phyloP scores from a whole-genome alignment of 1,284 basidiomycete genomes.

The Tremellales sp. region DNA sequence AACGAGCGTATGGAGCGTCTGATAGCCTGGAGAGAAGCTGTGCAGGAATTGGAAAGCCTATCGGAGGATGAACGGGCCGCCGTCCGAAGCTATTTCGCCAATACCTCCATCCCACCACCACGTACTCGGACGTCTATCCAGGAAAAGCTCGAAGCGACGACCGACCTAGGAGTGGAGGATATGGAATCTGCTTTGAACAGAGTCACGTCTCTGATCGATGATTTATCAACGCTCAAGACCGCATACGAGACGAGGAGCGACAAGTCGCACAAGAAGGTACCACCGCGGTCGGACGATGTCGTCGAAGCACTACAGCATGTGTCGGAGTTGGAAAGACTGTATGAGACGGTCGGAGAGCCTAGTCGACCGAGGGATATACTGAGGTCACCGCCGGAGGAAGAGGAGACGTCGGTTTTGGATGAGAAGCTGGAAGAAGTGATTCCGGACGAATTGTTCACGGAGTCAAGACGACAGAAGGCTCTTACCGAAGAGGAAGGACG shows the following conservation, averaged over 20 bases:
- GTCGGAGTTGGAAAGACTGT: constrained; percentile 10
- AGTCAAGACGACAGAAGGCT: constrained; percentile 32
- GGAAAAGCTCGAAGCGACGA: neutral
- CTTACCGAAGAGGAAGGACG: constrained; percentile 34
- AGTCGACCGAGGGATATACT: neutral
- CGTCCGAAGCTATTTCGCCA: constrained; percentile 15
- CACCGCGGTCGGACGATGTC: neutral
- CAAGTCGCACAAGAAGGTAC: neutral
- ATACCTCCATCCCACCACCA: neutral
- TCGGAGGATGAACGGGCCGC: constrained; percentile 11
- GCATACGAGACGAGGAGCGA: neutral
- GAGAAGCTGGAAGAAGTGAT: constrained; percentile 21
- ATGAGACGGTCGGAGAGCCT: neutral
- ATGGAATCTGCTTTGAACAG: neutral
- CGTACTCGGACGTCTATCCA: neutral
- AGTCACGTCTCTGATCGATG: neutral
- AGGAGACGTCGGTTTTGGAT: constrained; percentile 17
- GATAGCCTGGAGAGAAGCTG: constrained; percentile 6
- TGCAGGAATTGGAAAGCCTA: constrained; percentile 11
- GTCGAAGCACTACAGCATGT: constrained; percentile 12
- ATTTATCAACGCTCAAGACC: neutral
- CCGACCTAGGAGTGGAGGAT: neutral
- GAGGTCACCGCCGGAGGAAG: neutral
- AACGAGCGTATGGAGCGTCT: constrained; percentile 19
- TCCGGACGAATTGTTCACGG: constrained; percentile 22